Evolutionary conservation across 2,329 filamentous ascomycete species (phyloP), one percentile per base, ranked within the genome.

Genomic region (Parascedosporium putredinis): DNA sequence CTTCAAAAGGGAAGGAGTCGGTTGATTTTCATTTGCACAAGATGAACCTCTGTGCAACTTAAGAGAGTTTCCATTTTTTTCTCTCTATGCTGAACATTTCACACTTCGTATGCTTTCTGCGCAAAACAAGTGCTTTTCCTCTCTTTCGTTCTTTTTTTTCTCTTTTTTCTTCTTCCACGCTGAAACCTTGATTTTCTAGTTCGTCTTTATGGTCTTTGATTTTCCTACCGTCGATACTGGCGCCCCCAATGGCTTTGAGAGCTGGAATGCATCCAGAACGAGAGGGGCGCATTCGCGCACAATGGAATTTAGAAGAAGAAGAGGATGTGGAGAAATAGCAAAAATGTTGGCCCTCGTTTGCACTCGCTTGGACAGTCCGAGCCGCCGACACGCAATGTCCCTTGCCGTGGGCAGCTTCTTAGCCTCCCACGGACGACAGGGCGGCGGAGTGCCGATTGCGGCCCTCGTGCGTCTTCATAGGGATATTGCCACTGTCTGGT

Each of bases 1-100:
- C 34, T 44, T 42, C 31, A 51, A 40, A 29, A 45, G 14, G 31
- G 33, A 40, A 38, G 7, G 45, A 40, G 46, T 49, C 47, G 36
- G 52, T n/a, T 47, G 49, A 44, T 43, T 50, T 51, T 42, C 49
- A 43, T 31, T 20, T 27, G 45, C 38, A 48, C 43, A 45, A 27
- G n/a, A 45, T 25, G n/a, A n/a, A 29, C 18, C 33, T 43, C 22
- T 34, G 36, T 40, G 47, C 44, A 43, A 36, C 33, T 40, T 29
- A 48, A 29, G 22, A 23, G 38, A 42, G 38, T 23, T 24, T 20
- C 12, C 23, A 10, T 18, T 42, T 42, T 42, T 42, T 16, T 20
- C 18, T 42, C 18, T 42, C 23, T 20, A 2, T 20, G 20, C 20
- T 20, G 16, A 42, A 10, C 38, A 20, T 20, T 45, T 18, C 23